phyloP scores from a whole-genome alignment of 345 rosid species.

The Ceriops decandra region DNA sequence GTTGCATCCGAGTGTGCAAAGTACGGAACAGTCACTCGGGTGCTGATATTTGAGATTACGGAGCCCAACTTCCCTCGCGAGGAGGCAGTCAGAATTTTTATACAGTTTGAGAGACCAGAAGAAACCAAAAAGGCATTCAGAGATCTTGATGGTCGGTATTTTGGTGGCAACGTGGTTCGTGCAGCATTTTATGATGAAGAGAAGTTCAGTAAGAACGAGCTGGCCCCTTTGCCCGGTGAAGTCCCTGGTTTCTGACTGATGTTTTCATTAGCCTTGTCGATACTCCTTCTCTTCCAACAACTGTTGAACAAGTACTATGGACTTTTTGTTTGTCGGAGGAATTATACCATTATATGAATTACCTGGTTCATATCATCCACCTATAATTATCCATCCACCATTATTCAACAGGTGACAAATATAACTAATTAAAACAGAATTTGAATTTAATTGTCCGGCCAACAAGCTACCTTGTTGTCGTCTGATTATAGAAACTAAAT shows the following conservation, averaged over 20 bases:
- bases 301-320: not conserved
- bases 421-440: no score
- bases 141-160: constrained; percentile 84
- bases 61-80: constrained; percentile 80
- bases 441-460: no score
- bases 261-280: not conserved
- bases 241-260: constrained; percentile 57
- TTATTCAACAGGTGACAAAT: no score
- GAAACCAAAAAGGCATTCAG: constrained; percentile 91
- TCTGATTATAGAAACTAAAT: no score
- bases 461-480: no score
- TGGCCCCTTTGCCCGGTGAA: constrained; percentile 93
- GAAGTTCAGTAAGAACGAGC: constrained; percentile 71
- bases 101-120: constrained; percentile 91
- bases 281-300: not conserved
- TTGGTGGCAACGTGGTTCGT: constrained; percentile 81
- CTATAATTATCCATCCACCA: no score
- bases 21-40: constrained; percentile 85
- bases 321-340: not conserved
- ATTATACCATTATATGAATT: no score
- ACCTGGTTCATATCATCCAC: no score
- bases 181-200: constrained; percentile 82
- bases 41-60: constrained; percentile 94
- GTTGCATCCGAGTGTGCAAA: constrained; percentile 92
- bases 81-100: constrained; percentile 89